phyloP scores from a whole-genome alignment of 2,329 filamentous ascomycete genomes.

The Akanthomyces dipterigenus region DNA sequence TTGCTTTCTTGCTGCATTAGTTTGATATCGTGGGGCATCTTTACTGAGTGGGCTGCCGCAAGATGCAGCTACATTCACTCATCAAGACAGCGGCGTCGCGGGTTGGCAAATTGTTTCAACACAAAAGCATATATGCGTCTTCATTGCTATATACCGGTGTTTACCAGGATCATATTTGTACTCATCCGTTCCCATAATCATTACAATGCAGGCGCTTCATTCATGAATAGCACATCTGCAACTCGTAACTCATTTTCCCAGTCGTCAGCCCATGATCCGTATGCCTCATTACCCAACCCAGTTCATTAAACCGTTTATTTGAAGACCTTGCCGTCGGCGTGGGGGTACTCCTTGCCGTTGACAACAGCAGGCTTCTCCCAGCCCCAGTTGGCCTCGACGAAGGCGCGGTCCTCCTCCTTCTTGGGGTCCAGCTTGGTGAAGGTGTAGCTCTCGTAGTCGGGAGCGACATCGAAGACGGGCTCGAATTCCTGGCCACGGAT shows the following conservation, averaged over 20 bases:
- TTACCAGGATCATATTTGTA: background rate
- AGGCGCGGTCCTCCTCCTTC: slow-evolving; percentile 78
- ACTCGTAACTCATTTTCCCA: slow-evolving; percentile 15
- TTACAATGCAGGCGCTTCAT: slow-evolving; percentile 4
- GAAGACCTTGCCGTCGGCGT: slow-evolving; percentile 95
- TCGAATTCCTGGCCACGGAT: slow-evolving; percentile 82
- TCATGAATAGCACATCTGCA: slow-evolving; percentile 9
- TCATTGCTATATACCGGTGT: background rate
- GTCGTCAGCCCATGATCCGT: slow-evolving; percentile 22
- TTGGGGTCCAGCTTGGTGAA: slow-evolving; percentile 94
- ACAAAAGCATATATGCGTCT: background rate
- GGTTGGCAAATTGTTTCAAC: background rate
- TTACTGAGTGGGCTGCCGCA: background rate
- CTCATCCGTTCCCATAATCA: background rate
- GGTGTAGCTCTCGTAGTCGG: slow-evolving; percentile 92
- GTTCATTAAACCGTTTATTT: slow-evolving; percentile 58
- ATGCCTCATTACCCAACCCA: slow-evolving; percentile 24
- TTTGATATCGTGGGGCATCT: background rate
- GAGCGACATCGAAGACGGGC: slow-evolving; percentile 92
- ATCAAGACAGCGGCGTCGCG: background rate
- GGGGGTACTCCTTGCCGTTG: slow-evolving; percentile 81
- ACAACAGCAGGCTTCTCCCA: slow-evolving; percentile 82
- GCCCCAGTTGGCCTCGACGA: slow-evolving; percentile 80
- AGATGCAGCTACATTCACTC: background rate
- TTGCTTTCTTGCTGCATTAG: background rate